Evolutionary conservation across 2,329 filamentous ascomycete species (phyloP).

Genomic region (Grosmannia serpens): DNA sequence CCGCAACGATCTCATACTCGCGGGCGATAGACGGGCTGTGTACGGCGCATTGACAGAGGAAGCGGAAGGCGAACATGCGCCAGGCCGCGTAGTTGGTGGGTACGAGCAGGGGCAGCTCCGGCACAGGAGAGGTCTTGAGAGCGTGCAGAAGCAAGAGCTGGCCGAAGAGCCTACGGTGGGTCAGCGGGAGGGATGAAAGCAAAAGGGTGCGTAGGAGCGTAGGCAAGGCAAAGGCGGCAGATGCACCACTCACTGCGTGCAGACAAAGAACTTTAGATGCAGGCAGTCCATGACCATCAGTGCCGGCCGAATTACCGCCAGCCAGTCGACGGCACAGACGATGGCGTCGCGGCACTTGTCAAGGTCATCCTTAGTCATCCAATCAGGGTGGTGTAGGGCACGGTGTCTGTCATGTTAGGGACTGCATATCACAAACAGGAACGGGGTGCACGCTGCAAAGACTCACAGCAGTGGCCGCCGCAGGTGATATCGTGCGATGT

Average conservation of each 20-base stretch:
- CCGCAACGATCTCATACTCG: slow-evolving; percentile 16
- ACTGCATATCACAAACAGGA: background rate
- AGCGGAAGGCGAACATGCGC: slow-evolving; percentile 6
- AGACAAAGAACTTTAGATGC: slow-evolving; percentile 11
- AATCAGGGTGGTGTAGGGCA: slow-evolving; percentile 13
- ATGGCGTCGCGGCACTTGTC: slow-evolving; percentile 13
- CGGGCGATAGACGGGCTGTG: slow-evolving; percentile 9
- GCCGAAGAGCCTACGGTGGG: slow-evolving; percentile 7
- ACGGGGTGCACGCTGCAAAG: background rate
- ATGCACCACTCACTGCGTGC: slow-evolving; percentile 8
- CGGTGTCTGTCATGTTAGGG: slow-evolving; percentile 3
- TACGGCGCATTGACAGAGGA: slow-evolving; percentile 8
- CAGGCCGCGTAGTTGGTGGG: slow-evolving; percentile 7
- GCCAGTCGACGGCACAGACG: slow-evolving; percentile 9
- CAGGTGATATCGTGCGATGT: slow-evolving; percentile 13
- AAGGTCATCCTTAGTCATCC: slow-evolving; percentile 9
- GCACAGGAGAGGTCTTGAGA: slow-evolving; percentile 2
- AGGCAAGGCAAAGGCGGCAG: background rate
- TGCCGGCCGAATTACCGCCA: slow-evolving; percentile 5
- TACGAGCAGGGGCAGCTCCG: slow-evolving; percentile 4
- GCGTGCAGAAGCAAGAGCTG: slow-evolving; percentile 11
- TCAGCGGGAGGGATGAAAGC: background rate
- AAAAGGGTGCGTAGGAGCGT: no score
- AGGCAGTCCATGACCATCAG: slow-evolving; percentile 9
- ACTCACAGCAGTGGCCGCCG: slow-evolving; percentile 10